These are phyloP conservation scores for Scutellaria baicalensis DNA, from an alignment of 257 asterid species.

Conservation along the genomic window DNA sequence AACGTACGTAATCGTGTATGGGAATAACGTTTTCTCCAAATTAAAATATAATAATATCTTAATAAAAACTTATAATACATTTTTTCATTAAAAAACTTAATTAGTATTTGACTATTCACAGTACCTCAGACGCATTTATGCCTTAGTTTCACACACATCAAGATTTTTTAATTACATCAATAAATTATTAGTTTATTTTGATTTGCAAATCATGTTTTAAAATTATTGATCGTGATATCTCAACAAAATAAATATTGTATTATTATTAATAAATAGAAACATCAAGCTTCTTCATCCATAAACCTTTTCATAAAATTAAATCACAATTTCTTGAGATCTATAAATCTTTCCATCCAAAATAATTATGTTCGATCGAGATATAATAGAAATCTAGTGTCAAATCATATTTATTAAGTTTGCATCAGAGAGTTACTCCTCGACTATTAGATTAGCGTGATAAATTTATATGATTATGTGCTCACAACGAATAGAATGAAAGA, in stretches of 20 bases:
- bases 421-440: no score
- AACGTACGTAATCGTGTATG: slow-evolving; percentile 2
- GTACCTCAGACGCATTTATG: background rate
- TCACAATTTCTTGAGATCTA: background rate
- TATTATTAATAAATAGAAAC: background rate
- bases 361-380: background rate
- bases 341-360: background rate
- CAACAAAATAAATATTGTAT: slow-evolving; percentile 2
- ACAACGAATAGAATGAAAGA: no score
- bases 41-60: background rate
- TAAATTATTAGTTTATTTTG: background rate
- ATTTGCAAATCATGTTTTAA: slow-evolving; percentile 3
- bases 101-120: slow-evolving; percentile 5
- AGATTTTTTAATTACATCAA: background rate
- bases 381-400: no score
- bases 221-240: background rate
- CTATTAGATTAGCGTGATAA: no score
- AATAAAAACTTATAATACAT: background rate
- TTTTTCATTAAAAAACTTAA: background rate
- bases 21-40: background rate
- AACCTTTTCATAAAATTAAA: background rate
- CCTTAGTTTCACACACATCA: slow-evolving; percentile 1
- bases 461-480: no score
- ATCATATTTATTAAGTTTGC: no score
- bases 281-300: background rate